A percentile compares a stretch with the other conserved stretches of the same genome.
These are phyloP conservation scores for Globomyces pollinis-pini DNA, from an alignment of 192 early-diverging fungal species.

Conservation along the genomic window DNA sequence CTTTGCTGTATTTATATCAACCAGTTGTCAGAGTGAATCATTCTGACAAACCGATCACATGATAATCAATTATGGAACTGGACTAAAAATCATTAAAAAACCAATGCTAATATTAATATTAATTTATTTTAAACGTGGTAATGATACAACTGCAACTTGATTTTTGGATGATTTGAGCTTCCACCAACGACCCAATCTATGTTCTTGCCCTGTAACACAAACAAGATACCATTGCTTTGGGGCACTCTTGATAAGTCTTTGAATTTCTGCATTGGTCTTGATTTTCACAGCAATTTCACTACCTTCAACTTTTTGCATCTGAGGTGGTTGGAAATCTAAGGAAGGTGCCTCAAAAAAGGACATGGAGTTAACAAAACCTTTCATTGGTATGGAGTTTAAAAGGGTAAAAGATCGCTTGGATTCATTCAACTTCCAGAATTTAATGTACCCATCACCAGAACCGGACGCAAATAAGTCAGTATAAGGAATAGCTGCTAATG, in stretches of 20 bases:
- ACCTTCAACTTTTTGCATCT: neutral
- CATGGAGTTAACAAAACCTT: constrained; percentile 48
- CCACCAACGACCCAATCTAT: constrained; percentile 83
- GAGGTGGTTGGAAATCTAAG: no score
- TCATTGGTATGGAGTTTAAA: constrained; percentile 55
- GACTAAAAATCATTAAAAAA: neutral
- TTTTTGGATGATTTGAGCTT: constrained; percentile 72
- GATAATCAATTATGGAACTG: no score
- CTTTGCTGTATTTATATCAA: no score
- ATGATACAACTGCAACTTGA: constrained; percentile 57
- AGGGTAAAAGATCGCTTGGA: constrained; percentile 57
- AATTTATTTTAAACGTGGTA: no score
- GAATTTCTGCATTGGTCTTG: constrained; percentile 17
- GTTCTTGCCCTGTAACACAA: constrained; percentile 81
- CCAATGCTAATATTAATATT: no score
- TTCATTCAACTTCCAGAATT: constrained; percentile 75
- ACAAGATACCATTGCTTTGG: constrained; percentile 42
- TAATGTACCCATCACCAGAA: constrained; percentile 78
- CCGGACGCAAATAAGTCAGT: constrained; percentile 86
- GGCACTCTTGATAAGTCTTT: constrained; percentile 4
- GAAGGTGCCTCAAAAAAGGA: constrained; percentile 46
- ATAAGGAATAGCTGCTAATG: constrained; percentile 72
- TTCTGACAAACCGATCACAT: no score
- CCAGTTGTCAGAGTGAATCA: no score
- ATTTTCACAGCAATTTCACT: constrained; percentile 6